Conservation (phyloP, 179 eudicot genomes). For the Beta corolliflora region DNA sequence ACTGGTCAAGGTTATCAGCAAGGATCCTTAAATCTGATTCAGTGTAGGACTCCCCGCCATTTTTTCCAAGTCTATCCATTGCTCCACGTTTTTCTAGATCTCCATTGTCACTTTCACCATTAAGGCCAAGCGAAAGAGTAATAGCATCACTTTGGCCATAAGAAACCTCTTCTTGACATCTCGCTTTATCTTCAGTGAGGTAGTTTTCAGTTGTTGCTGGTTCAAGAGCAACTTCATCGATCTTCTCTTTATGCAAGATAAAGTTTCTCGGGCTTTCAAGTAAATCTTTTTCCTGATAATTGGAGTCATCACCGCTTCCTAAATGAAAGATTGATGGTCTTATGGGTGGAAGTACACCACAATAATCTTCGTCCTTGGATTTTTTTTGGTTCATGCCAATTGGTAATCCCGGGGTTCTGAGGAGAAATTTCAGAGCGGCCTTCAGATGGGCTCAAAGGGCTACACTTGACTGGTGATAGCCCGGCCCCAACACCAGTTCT, state of each 20-base stretch:
- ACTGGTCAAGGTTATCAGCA: slow-evolving; percentile 49
- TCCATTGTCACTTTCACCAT: slow-evolving; percentile 2
- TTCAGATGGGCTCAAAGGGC: slow-evolving; percentile 25
- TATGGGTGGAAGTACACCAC: not conserved
- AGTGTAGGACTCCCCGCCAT: slow-evolving; percentile 13
- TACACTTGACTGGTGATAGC: slow-evolving; percentile 22
- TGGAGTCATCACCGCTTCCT: not conserved
- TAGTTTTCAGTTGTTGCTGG: not conserved
- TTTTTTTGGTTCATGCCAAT: slow-evolving; percentile 2
- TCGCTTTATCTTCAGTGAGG: not conserved
- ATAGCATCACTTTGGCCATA: not conserved
- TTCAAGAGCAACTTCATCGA: not conserved
- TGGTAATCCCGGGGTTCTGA: slow-evolving; percentile 12
- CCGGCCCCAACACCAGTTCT: slow-evolving; percentile 28
- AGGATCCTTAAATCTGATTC: slow-evolving; percentile 39
- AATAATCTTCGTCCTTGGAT: not conserved
- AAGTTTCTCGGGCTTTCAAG: not conserved
- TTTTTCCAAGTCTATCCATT: slow-evolving; percentile 15
- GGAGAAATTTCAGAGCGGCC: not conserved
- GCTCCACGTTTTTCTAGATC: not conserved
- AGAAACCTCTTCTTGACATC: not conserved
- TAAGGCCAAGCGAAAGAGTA: not conserved
- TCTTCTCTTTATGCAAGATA: not conserved
- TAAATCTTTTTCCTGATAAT: not conserved
- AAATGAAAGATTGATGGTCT: not conserved